Conservation (phyloP, 2,329 filamentous ascomycete species). For the Claviceps purpurea region DNA sequence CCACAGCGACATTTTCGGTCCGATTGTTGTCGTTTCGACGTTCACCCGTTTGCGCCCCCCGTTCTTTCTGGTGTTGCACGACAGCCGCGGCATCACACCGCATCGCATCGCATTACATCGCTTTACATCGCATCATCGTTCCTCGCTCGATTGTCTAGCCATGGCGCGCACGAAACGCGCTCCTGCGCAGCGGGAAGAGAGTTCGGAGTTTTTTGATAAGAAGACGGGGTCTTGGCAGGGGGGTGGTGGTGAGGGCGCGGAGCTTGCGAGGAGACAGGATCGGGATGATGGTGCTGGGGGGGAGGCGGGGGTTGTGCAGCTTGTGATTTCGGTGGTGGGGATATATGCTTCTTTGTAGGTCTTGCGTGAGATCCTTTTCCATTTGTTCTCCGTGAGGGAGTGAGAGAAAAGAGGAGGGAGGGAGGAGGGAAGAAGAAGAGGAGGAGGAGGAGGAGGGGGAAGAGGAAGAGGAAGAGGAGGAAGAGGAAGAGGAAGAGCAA, state of each 20-base stretch:
- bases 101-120: not conserved
- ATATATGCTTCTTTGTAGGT: conserved; percentile 94
- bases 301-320: conserved; percentile 56
- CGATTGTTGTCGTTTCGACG: no score
- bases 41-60: no score
- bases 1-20: no score
- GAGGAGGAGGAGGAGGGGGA: not conserved
- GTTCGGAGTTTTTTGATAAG: conserved; percentile 51
- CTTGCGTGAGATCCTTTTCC: not conserved
- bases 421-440: not conserved
- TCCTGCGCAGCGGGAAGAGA: conserved; percentile 51
- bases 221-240: conserved; percentile 24
- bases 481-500: not conserved
- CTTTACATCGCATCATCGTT: not conserved
- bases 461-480: not conserved
- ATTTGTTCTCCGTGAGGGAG: not conserved
- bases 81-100: not conserved
- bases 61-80: not conserved
- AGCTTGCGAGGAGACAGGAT: not conserved
- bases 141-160: not conserved
- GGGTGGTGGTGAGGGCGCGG: conserved; percentile 17
- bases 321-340: conserved; percentile 77
- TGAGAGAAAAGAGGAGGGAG: not conserved
- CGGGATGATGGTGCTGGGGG: conserved; percentile 13
- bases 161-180: conserved; percentile 66